Evolutionary conservation across 2,329 filamentous ascomycete species (phyloP), one percentile per base, ranked within the genome.

Genomic region (Fusarium citri): DNA sequence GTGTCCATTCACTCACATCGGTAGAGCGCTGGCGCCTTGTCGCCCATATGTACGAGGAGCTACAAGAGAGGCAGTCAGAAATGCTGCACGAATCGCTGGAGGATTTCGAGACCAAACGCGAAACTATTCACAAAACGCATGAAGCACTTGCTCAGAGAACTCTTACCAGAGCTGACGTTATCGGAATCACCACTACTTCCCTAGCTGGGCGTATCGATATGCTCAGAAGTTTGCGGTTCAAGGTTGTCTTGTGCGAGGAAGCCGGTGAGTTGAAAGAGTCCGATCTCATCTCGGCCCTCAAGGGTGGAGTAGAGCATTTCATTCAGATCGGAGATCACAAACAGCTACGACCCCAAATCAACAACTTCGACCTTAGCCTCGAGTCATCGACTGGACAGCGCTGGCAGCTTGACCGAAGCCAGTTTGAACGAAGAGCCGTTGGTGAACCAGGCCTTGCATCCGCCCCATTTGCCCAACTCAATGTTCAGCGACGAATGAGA

Each of bases 401-500:
- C 4, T 73, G 67, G 54, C 62, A 69, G 9, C 85, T 88, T 48
- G 86, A 88, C 7, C 60, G 47, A 2, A 68, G 66, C 3, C 57
- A 66, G 18, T 69, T 69, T 4, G 66, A 69, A 4, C 1, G 65
- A 28, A 74, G 87, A 7, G 79, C 74, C 1, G 55, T 69, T 1
- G 74, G 74, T 0, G 68, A 73, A 25, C 69, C 70, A 0, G 77
- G 69, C 1, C 59, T 74, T 15, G 30, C 69, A 1, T 45, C 69
- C 78, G 1, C 26, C 1, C 78, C 79, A 0, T 76, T 80, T 9
- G 77, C 76, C 8, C 75, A 76, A 4, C 79, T 92, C 5, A 80
- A 88, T 14, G 85, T 84, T 0, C 90, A 93, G 73, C 80, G 89
- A 15, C 83, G 90, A 14, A 93, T 93, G 89, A 83, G 86, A 54